Evolutionary conservation across 2,329 filamentous ascomycete genomes (phyloP).

Genomic region (Talaromyces sp.): DNA sequence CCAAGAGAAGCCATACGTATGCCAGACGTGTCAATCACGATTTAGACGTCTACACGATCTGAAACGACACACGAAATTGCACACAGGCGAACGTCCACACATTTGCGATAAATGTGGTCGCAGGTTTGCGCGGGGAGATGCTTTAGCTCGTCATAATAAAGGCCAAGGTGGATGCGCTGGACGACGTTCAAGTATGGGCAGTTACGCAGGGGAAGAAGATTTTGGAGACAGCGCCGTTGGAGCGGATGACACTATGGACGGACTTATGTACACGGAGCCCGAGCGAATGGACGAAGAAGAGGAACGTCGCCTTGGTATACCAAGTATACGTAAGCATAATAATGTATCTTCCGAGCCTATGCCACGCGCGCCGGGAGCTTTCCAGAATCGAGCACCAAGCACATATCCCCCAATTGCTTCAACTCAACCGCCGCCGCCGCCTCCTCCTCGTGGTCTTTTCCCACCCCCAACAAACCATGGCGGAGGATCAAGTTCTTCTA

Average conservation of each 20-base stretch:
- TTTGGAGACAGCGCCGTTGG: slow-evolving; percentile 44
- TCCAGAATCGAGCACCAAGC: slow-evolving; percentile 62
- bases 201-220: slow-evolving; percentile 75
- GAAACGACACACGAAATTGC: slow-evolving; percentile 92
- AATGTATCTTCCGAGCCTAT: slow-evolving; percentile 47
- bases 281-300: slow-evolving; percentile 48
- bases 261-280: slow-evolving; percentile 54
- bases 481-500: slow-evolving; percentile 51
- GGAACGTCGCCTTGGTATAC: slow-evolving; percentile 50
- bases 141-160: slow-evolving; percentile 89
- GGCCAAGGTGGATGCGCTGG: slow-evolving; percentile 93
- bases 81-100: slow-evolving; percentile 93
- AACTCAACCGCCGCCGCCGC: slow-evolving; percentile 45
- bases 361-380: slow-evolving; percentile 38
- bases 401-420: slow-evolving; percentile 71
- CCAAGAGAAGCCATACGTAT: slow-evolving; percentile 96
- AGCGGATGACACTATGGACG: slow-evolving; percentile 58
- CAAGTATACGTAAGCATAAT: slow-evolving; percentile 70
- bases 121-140: slow-evolving; percentile 92
- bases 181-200: slow-evolving; percentile 76
- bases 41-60: slow-evolving; percentile 91
- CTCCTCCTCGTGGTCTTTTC: slow-evolving; percentile 53
- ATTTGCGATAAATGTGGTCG: slow-evolving; percentile 92
- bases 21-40: slow-evolving; percentile 84
- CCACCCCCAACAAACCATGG: slow-evolving; percentile 55